Percentiles rank a stretch among this genome's conserved stretches.
phyloP scores from a whole-genome alignment of 192 early-diverging fungal species.

The Paraglomus brasilianum region DNA sequence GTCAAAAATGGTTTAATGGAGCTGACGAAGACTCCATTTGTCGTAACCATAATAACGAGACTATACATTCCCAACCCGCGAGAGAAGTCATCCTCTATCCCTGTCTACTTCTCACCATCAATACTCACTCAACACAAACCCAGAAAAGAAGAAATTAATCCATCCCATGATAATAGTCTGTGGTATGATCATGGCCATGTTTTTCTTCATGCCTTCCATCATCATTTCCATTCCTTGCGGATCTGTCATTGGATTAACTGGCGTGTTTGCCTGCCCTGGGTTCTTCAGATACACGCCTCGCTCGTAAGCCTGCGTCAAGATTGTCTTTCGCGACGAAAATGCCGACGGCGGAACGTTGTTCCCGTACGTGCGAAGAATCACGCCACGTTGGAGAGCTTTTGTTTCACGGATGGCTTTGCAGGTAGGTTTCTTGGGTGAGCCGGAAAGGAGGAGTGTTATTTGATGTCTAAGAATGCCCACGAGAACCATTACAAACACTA shows the following conservation, averaged over 20 bases:
- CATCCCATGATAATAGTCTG: conserved; percentile 98
- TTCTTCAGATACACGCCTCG: conserved; percentile 85
- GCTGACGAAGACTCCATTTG: not conserved
- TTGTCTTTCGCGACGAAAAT: conserved; percentile 71
- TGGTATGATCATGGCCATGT: conserved; percentile 96
- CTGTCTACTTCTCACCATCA: not conserved
- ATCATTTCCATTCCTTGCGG: conserved; percentile 91
- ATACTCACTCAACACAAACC: conserved; percentile 86
- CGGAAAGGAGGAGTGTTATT: conserved; percentile 84
- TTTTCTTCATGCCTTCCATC: conserved; percentile 99
- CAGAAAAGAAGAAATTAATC: conserved; percentile 99
- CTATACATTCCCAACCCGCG: not conserved
- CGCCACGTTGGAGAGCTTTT: conserved; percentile 77
- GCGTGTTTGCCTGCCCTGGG: conserved; percentile 59
- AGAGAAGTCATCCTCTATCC: not conserved
- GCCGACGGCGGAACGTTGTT: conserved; percentile 67
- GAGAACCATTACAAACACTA: conserved; percentile 96
- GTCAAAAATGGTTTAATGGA: not conserved
- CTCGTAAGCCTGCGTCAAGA: conserved; percentile 75
- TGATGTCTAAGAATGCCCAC: conserved; percentile 94
- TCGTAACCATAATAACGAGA: not conserved
- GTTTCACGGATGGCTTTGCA: conserved; percentile 81
- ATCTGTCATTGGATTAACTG: conserved; percentile 85
- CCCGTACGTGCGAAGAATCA: conserved; percentile 66
- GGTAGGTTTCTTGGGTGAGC: conserved; percentile 75